Evolutionary conservation across 495 filamentous ascomycete genomes (phyloP), one percentile per base, ranked within the genome.

Genomic region (Penicillium soppii): DNA sequence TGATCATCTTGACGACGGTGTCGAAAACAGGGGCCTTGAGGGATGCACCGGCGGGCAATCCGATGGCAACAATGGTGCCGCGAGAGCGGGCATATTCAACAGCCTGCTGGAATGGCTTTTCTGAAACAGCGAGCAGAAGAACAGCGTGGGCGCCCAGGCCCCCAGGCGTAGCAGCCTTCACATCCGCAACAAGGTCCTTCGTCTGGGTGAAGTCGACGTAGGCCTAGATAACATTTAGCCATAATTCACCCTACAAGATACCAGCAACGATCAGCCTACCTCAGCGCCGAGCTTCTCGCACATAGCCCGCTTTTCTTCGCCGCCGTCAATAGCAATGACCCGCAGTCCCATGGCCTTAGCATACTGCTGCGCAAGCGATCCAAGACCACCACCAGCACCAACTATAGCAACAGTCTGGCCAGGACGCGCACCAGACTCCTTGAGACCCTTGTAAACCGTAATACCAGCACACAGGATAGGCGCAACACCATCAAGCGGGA

Each of bases 71-170:
- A 52, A 96, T 82, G 19, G 82, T 76, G 26, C 91, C 91, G n/a
- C 83, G 80, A 35, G 87, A 82, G 32, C 91, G 84, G 20, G 92
- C 86, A 66, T 94, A 95, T 66, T 87, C 84, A 37, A 84, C 80
- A 9, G 92, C 92, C 67, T 97, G 90, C 71, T 95, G 89, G 82
- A 96, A 96, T 13, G 92, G 91, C 73, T 86, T 88, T 72, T 96
- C 92, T 43, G 74, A 80, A 22, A 89, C 89, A 40, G 92, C 91
- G 7, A 95, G 78, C 22, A 95, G 68, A 39, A 97, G 75, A 30
- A 94, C 92, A 2, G 89, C 92, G 56, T 96, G 90, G 5, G 92
- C 90, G 20, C 92, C 92, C 3, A 88, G 78, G 12, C 89, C 89
- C 20, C 87, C 90, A 12, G 77, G 70, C 3, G 89, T 92, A 5